Percentiles rank a stretch among this genome's conserved stretches.
phyloP scores from a whole-genome alignment of 2,329 filamentous ascomycete species.

The Lasiodiplodia theobromae region DNA sequence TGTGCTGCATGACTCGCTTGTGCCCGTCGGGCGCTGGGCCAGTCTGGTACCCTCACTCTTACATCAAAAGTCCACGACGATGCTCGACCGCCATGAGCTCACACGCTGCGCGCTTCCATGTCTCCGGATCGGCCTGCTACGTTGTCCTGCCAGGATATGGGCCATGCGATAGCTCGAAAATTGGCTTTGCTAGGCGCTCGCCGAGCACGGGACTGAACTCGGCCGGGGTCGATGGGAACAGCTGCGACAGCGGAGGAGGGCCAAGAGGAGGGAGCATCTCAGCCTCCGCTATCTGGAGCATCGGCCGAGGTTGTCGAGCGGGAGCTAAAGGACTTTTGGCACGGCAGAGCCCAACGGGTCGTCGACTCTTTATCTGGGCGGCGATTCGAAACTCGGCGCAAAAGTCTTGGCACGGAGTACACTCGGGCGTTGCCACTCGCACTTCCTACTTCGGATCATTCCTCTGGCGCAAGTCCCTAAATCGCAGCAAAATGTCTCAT shows the following conservation, averaged over 20 bases:
- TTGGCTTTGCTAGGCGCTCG: background rate
- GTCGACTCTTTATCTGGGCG: constrained; percentile 15
- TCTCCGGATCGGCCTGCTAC: background rate
- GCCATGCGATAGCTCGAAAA: background rate
- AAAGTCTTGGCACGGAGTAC: constrained; percentile 12
- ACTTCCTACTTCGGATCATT: constrained; percentile 16
- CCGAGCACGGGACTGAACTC: constrained; percentile 18
- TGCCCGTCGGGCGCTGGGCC: background rate
- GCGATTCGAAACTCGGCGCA: constrained; percentile 8
- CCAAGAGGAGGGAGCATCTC: background rate
- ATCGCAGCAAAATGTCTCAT: constrained; percentile 8
- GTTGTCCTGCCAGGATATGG: background rate
- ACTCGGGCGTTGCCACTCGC: constrained; percentile 14
- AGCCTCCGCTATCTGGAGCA: background rate
- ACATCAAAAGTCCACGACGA: constrained; percentile 1
- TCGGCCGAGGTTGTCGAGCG: background rate
- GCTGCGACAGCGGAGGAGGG: constrained; percentile 22
- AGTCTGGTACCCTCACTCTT: background rate
- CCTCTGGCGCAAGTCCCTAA: constrained; percentile 10
- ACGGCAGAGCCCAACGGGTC: background rate
- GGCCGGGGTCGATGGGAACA: constrained; percentile 1
- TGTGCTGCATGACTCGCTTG: constrained; percentile 21
- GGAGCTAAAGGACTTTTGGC: background rate
- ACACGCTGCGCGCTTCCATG: background rate
- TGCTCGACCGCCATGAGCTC: constrained; percentile 2